A percentile compares a stretch with the other conserved stretches of the same genome.
These are phyloP conservation scores for Acephala macrosclerotiorum DNA, from an alignment of 2,329 filamentous ascomycete genomes.

Conservation along the genomic window DNA sequence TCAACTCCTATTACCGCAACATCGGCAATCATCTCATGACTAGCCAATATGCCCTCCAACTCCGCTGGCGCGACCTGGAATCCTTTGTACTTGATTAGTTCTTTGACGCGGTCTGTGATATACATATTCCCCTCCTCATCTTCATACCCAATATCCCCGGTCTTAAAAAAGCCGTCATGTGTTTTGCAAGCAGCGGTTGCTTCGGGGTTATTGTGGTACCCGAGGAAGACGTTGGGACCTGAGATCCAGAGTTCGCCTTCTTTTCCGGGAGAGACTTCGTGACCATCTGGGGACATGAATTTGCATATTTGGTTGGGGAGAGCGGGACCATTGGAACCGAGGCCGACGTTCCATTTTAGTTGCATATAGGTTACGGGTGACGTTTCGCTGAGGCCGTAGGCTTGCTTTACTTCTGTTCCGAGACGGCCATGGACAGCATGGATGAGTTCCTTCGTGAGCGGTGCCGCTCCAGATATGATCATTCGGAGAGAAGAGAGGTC, in stretches of 20 bases:
- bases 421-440: slow-evolving; percentile 76
- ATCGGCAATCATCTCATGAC: slow-evolving; percentile 56
- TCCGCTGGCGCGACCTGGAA: slow-evolving; percentile 74
- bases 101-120: slow-evolving; percentile 84
- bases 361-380: slow-evolving; percentile 76
- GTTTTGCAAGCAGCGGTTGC: slow-evolving; percentile 74
- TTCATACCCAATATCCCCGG: slow-evolving; percentile 82
- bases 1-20: slow-evolving; percentile 69
- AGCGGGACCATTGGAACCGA: slow-evolving; percentile 19
- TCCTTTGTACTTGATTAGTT: slow-evolving; percentile 67
- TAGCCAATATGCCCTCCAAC: slow-evolving; percentile 57
- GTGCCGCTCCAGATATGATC: slow-evolving; percentile 85
- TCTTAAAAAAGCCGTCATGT: slow-evolving; percentile 77
- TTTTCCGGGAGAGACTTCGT: slow-evolving; percentile 56
- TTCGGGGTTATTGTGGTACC: slow-evolving; percentile 64
- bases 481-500: slow-evolving; percentile 78
- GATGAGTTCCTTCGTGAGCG: slow-evolving; percentile 79
- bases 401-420: slow-evolving; percentile 82
- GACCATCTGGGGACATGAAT: slow-evolving; percentile 66
- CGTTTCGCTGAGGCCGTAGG: slow-evolving; percentile 88
- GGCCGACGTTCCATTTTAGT: slow-evolving; percentile 41
- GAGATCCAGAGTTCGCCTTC: slow-evolving; percentile 75
- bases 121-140: slow-evolving; percentile 81
- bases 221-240: slow-evolving; percentile 66
- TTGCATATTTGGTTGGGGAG: slow-evolving; percentile 80